phyloP scores from a whole-genome alignment of 2,329 filamentous ascomycete genomes.

The Gyromitra esculenta region DNA sequence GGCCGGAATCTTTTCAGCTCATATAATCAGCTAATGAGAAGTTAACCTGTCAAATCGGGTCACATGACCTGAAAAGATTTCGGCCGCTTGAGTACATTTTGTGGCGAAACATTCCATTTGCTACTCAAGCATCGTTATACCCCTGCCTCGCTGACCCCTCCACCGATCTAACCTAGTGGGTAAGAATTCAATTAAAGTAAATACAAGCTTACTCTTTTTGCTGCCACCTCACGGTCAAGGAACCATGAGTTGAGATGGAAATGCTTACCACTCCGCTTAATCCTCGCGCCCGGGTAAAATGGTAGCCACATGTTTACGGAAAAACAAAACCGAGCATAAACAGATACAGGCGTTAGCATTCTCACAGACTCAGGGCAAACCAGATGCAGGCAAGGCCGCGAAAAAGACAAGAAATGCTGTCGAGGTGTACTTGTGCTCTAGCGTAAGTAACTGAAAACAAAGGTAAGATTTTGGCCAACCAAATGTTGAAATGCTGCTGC shows the following conservation, averaged over 20 bases:
- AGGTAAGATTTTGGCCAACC: too few relatives aligned
- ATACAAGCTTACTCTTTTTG: constrained; percentile 10
- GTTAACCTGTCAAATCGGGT: too few relatives aligned
- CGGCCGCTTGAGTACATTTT: neutral
- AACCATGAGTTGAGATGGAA: neutral
- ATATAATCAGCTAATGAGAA: too few relatives aligned
- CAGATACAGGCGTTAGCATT: constrained; percentile 23
- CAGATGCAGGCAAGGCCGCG: constrained; percentile 37
- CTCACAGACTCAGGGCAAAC: constrained; percentile 13
- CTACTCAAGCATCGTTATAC: too few relatives aligned
- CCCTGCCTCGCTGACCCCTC: too few relatives aligned
- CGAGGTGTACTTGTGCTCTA: too few relatives aligned
- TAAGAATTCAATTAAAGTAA: neutral
- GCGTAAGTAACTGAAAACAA: too few relatives aligned
- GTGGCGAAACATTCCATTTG: too few relatives aligned
- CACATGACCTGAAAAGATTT: too few relatives aligned
- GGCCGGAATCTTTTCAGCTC: too few relatives aligned
- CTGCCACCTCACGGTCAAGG: neutral
- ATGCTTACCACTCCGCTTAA: neutral
- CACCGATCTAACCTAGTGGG: too few relatives aligned
- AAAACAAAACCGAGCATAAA: constrained; percentile 28
- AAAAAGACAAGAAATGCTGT: constrained; percentile 38
- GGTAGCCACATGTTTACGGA: constrained; percentile 30
- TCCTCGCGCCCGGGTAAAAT: constrained; percentile 39
- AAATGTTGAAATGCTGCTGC: too few relatives aligned